A percentile compares a stretch with the other conserved stretches of the same genome.
phyloP scores from a whole-genome alignment of 2,329 filamentous ascomycete species.

The Talaromyces sp. region DNA sequence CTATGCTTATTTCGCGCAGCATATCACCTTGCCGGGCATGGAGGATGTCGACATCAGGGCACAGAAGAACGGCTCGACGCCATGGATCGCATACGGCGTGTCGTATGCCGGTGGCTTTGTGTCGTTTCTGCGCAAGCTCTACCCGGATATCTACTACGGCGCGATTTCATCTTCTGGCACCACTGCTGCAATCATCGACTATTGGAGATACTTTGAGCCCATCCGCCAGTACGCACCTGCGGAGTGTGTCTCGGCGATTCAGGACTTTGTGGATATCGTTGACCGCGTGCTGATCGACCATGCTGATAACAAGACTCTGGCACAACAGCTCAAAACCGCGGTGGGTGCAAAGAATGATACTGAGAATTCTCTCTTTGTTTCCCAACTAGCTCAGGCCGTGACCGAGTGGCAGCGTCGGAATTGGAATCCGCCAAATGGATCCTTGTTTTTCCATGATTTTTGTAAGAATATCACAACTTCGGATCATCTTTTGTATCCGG shows the following conservation, averaged over 20 bases:
- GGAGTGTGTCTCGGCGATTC: slow-evolving; percentile 59
- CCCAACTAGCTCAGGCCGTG: slow-evolving; percentile 36
- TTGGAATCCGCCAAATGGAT: slow-evolving; percentile 49
- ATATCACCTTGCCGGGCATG: slow-evolving; percentile 65
- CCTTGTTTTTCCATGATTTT: not conserved
- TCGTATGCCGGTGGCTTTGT: slow-evolving; percentile 77
- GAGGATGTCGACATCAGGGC: slow-evolving; percentile 63
- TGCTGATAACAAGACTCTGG: slow-evolving; percentile 24
- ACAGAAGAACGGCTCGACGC: slow-evolving; percentile 42
- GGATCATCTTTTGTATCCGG: not conserved
- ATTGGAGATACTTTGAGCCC: slow-evolving; percentile 60
- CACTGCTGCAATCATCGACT: slow-evolving; percentile 69
- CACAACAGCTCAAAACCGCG: slow-evolving; percentile 39
- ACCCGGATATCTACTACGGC: slow-evolving; percentile 72
- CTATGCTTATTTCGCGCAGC: slow-evolving; percentile 69
- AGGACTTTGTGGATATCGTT: slow-evolving; percentile 54
- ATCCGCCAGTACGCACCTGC: slow-evolving; percentile 51
- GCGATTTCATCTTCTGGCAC: slow-evolving; percentile 76
- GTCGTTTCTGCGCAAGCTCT: slow-evolving; percentile 67
- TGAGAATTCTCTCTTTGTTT: slow-evolving; percentile 49
- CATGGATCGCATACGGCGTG: slow-evolving; percentile 76
- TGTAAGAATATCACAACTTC: not conserved
- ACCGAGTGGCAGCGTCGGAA: slow-evolving; percentile 50
- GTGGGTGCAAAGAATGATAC: slow-evolving; percentile 26
- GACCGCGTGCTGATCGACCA: slow-evolving; percentile 50